These are phyloP conservation scores for Candida xyloterini DNA, from an alignment of 805 yeast species.

Conservation along the genomic window DNA sequence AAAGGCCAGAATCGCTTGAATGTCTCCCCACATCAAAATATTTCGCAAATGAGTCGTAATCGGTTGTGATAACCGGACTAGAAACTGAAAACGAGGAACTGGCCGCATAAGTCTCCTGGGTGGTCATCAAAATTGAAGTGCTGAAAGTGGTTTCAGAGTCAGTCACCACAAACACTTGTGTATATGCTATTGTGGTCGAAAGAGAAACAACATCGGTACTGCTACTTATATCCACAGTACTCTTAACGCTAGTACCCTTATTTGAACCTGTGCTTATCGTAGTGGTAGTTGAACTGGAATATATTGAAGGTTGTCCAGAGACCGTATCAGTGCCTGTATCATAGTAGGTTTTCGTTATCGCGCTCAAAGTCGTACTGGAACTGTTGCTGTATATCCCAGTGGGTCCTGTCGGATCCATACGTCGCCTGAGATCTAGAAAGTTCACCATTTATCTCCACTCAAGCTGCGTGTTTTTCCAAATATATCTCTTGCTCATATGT, in stretches of 20 bases:
- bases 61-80: constrained; percentile 30
- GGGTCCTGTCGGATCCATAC: neutral
- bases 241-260: neutral
- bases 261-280: neutral
- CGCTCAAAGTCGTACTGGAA: constrained; percentile 2
- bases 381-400: constrained; percentile 12
- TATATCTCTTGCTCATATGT: neutral
- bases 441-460: constrained; percentile 10
- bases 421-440: constrained; percentile 11
- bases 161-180: constrained; percentile 31
- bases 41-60: constrained; percentile 19
- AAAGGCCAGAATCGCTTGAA: constrained; percentile 9
- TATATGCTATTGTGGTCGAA: constrained; percentile 21
- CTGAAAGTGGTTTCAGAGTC: constrained; percentile 27
- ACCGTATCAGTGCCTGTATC: neutral
- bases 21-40: neutral
- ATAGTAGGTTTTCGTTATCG: constrained; percentile 1
- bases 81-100: constrained; percentile 17
- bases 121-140: constrained; percentile 23
- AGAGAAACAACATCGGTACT: neutral
- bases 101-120: constrained; percentile 15
- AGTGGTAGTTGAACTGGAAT: neutral
- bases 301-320: neutral
- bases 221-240: neutral
- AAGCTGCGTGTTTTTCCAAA: neutral